Percentiles rank a stretch among this genome's conserved stretches.
phyloP scores from a whole-genome alignment of 1,139 yeast genomes.

The Magnusiomyces tetraspermus region DNA sequence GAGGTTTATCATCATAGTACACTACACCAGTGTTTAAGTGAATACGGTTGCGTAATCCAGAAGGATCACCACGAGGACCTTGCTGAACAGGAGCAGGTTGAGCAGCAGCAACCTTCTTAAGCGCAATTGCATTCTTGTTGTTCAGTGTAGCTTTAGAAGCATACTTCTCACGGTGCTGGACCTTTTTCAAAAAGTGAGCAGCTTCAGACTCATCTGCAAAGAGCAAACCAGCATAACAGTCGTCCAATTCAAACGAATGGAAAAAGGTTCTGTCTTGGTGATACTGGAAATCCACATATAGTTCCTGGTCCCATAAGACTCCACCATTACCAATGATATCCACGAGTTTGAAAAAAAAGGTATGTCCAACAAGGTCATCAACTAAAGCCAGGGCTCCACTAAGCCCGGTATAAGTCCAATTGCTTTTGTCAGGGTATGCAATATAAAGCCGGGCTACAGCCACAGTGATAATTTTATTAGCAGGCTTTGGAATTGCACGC shows the following conservation, averaged over 20 bases:
- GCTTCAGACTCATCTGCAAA: constrained; percentile 91
- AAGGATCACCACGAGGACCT: constrained; percentile 66
- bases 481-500: constrained; percentile 76
- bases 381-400: constrained; percentile 81
- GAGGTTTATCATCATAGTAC: constrained; percentile 72
- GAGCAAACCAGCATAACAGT: constrained; percentile 76
- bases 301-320: constrained; percentile 93
- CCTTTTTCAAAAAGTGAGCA: constrained; percentile 68
- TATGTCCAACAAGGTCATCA: constrained; percentile 90
- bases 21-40: constrained; percentile 45
- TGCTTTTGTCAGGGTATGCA: constrained; percentile 73
- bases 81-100: constrained; percentile 33
- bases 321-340: constrained; percentile 77
- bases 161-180: constrained; percentile 64
- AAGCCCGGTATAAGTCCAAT: constrained; percentile 84
- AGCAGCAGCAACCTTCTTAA: constrained; percentile 40
- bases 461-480: constrained; percentile 83
- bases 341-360: constrained; percentile 79
- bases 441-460: constrained; percentile 83
- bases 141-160: constrained; percentile 78
- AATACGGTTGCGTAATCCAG: constrained; percentile 42
- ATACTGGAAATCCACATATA: constrained; percentile 78
- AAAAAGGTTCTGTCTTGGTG: constrained; percentile 90
- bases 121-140: constrained; percentile 79
- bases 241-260: constrained; percentile 90